phyloP scores from a whole-genome alignment of 495 filamentous ascomycete genomes.

The Parathielavia appendiculata region DNA sequence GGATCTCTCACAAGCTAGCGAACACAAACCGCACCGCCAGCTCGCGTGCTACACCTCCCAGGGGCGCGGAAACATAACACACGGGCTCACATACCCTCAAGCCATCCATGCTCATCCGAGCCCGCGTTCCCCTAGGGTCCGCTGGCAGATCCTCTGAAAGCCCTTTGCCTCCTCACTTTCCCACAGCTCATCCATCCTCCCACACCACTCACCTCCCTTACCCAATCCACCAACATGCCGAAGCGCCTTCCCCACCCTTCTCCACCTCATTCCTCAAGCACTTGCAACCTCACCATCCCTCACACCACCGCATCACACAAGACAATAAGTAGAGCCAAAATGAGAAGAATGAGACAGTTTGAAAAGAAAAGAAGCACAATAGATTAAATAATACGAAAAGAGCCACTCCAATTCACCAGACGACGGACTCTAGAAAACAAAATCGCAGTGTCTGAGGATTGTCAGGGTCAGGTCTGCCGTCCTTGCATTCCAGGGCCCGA shows the following conservation, averaged over 20 bases:
- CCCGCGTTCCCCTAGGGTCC: conserved; percentile 4
- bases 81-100: background rate
- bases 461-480: no score
- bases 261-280: background rate
- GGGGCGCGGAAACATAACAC: background rate
- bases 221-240: background rate
- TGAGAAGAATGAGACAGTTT: background rate
- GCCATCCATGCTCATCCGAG: background rate
- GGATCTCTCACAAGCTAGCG: background rate
- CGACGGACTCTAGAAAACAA: conserved; percentile 12
- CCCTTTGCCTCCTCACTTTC: background rate
- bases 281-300: background rate
- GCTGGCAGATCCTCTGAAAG: conserved; percentile 9
- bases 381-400: conserved; percentile 4
- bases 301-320: background rate
- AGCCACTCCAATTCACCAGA: background rate
- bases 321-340: background rate
- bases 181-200: background rate
- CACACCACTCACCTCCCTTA: background rate
- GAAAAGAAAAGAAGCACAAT: background rate
- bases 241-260: background rate
- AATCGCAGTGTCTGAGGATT: background rate
- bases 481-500: no score
- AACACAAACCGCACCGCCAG: background rate
- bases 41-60: background rate